These are phyloP conservation scores for Rubus idaeus DNA, from an alignment of 306 rosid species.

Conservation along the genomic window DNA sequence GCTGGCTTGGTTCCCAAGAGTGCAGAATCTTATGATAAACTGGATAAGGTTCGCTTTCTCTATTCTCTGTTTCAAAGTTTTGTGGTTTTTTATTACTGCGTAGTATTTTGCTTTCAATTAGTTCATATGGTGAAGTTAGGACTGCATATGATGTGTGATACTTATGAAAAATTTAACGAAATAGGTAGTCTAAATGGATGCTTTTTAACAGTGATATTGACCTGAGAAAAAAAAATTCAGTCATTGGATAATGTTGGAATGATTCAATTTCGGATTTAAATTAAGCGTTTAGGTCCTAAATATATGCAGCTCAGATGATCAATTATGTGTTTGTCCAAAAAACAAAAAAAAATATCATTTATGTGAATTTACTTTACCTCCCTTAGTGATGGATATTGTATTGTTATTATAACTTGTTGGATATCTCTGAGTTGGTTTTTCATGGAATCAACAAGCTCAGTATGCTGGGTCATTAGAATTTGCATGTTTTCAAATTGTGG, in stretches of 20 bases:
- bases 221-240: too few relatives aligned
- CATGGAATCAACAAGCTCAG: neutral
- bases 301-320: neutral
- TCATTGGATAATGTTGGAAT: too few relatives aligned
- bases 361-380: neutral
- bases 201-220: too few relatives aligned
- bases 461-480: neutral
- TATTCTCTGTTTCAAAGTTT: neutral
- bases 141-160: neutral
- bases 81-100: neutral
- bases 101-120: too few relatives aligned
- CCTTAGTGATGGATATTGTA: neutral
- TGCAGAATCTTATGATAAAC: constrained; percentile 74
- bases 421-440: neutral
- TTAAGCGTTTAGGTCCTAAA: neutral
- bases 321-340: too few relatives aligned
- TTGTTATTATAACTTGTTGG: neutral
- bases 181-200: too few relatives aligned
- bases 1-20: constrained; percentile 67
- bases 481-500: neutral
- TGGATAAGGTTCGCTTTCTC: constrained; percentile 57
- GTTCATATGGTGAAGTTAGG: neutral
- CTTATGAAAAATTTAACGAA: too few relatives aligned
- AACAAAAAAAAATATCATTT: too few relatives aligned
- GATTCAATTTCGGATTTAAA: neutral